phyloP scores from a whole-genome alignment of 495 filamentous ascomycete species.

The Parmelia sp. region DNA sequence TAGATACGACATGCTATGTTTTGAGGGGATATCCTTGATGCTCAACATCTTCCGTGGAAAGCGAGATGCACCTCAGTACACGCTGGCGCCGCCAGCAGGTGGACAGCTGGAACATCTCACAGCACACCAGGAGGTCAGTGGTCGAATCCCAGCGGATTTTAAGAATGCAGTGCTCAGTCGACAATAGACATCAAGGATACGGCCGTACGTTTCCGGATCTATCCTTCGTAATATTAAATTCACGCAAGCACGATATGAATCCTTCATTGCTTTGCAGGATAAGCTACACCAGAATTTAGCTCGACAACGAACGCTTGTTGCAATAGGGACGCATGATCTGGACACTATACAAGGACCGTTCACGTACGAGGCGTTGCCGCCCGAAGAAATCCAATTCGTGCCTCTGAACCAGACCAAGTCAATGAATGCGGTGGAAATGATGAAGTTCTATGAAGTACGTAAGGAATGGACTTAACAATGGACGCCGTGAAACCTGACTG shows the following conservation, averaged over 20 bases:
- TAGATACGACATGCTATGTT: constrained; percentile 97
- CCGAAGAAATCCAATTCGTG: constrained; percentile 84
- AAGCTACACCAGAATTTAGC: constrained; percentile 97
- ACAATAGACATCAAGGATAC: constrained; percentile 62
- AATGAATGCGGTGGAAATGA: constrained; percentile 83
- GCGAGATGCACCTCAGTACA: constrained; percentile 68
- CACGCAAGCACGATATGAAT: constrained; percentile 83
- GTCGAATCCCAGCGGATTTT: neutral
- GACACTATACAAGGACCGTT: constrained; percentile 93
- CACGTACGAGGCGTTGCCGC: constrained; percentile 87
- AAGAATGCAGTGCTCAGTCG: constrained; percentile 1
- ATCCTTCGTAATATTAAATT: constrained; percentile 88
- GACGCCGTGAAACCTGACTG: constrained; percentile 18
- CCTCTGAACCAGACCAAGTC: constrained; percentile 85
- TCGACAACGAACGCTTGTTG: constrained; percentile 82
- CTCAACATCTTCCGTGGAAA: constrained; percentile 88
- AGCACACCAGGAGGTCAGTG: constrained; percentile 60
- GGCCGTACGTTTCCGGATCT: constrained; percentile 80
- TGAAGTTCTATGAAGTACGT: constrained; percentile 81
- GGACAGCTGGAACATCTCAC: constrained; percentile 73
- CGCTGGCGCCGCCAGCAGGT: constrained; percentile 59
- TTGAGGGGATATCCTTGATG: constrained; percentile 93
- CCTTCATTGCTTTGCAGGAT: constrained; percentile 96
- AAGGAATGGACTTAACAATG: neutral
- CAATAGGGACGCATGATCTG: constrained; percentile 95